phyloP scores from a whole-genome alignment of 1,284 basidiomycete species.

The Rhizoctonia solani region DNA sequence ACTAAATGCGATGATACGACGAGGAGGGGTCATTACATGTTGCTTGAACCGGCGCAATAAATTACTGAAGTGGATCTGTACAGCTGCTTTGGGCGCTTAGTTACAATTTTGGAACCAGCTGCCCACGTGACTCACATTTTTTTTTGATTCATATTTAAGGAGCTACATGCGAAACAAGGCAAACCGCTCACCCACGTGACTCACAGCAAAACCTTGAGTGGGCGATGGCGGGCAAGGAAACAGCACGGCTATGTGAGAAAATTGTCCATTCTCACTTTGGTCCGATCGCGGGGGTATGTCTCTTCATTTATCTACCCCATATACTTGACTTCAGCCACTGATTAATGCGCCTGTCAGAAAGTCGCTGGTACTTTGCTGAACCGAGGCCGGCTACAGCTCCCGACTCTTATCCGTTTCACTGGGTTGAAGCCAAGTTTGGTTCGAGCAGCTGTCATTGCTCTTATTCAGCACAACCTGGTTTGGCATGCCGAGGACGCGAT shows the following conservation, averaged over 20 bases:
- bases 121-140: too few species aligned
- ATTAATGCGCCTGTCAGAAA: slow-evolving; percentile 54
- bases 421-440: slow-evolving; percentile 62
- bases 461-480: slow-evolving; percentile 91
- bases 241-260: slow-evolving; percentile 70
- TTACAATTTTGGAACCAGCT: too few species aligned
- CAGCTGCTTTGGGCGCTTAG: neutral
- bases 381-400: slow-evolving; percentile 78
- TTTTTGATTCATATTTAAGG: too few species aligned
- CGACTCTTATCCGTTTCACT: slow-evolving; percentile 70
- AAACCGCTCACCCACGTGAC: too few species aligned
- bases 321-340: slow-evolving; percentile 1
- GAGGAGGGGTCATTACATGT: too few species aligned
- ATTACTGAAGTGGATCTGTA: slow-evolving; percentile 12
- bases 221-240: slow-evolving; percentile 72
- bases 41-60: too few species aligned
- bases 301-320: neutral
- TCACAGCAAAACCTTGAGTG: slow-evolving; percentile 21
- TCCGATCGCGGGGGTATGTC: slow-evolving; percentile 68
- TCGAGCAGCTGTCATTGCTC: slow-evolving; percentile 75
- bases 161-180: too few species aligned
- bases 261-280: slow-evolving; percentile 82
- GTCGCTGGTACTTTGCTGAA: slow-evolving; percentile 82
- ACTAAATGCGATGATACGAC: too few species aligned
- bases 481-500: slow-evolving; percentile 78